Evolutionary conservation across 2,329 filamentous ascomycete genomes (phyloP), one percentile per base, ranked within the genome.

Genomic region (Calonectria pseudoturangicola): DNA sequence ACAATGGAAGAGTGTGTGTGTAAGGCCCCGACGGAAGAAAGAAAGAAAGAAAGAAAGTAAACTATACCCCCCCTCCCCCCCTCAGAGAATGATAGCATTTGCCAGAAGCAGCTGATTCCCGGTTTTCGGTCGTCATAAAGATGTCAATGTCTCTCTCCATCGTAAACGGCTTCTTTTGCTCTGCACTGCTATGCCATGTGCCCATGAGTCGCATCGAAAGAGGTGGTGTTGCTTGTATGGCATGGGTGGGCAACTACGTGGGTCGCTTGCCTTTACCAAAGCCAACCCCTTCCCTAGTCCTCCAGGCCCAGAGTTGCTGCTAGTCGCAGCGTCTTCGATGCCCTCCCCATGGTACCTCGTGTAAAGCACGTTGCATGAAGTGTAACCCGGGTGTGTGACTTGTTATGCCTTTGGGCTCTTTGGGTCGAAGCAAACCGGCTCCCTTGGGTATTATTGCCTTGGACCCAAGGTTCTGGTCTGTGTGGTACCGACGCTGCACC

Each of bases 281-380:
- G 36, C 36, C 56, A 39, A 21, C 16, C 58, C 58, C 58, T 10
- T 47, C 16, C 58, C 58, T 47, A 63, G 39, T 47, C 25, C 16
- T 28, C n/a, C 25, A 30, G 41, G 58, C 18, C 18, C 39, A 63
- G 41, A 47, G 58, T 63, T 63, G 58, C 33, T 41, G 54, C 58
- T 63, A 63, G 58, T 47, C 25, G 27, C 58, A 30, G 30, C 21
- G 18, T 63, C 58, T 47, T 63, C 16, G 58, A 63, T 63, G 58
- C 16, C 15, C 25, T 45, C 58, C 58, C 39, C 9, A 63, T 45
- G 39, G 58, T 43, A 27, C 28, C 47, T 41, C 41, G 54, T 60
- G 54, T 60, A 27, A 60, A 41, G 54, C 54, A 41, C 54, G 54
- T 15, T 7, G 54, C 54, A 60, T 60, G 54, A 60, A 60, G 54